Evolutionary conservation across 495 filamentous ascomycete genomes (phyloP), one percentile per base, ranked within the genome.

Genomic region (Aspergillus kassunensis): DNA sequence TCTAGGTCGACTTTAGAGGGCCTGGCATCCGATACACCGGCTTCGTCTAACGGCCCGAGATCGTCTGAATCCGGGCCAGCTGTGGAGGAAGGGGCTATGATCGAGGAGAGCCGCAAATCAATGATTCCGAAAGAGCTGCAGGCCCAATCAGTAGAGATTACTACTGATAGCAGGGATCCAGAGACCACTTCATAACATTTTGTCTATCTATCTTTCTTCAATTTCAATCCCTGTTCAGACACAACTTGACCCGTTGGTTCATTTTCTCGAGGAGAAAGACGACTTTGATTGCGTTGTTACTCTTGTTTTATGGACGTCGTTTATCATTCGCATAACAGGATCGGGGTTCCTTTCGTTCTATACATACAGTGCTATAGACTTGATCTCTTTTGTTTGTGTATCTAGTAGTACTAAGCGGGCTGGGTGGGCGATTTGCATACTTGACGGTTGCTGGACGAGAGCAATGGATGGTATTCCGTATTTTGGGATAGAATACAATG

Each of bases 91-190:
- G 34, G 24, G 5, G 35, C 55, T 8, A 57, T 45, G 12, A 7
- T 59, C 5, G 48, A 55, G 12, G 56, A 57, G 33, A 40, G 40
- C 36, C 35, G 29, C 18, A 45, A 54, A 11, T 57, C 51, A 19
- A 37, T 63, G 3, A 53, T 58, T 23, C 65, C 69, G 1, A 71
- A 74, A 46, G 71, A 74, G 53, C 51, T 72, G 6, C 68, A 74
- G 54, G 64, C 66, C 13, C 66, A 63, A 6, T 74, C 71, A 8
- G 65, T 71, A 18, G 71, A 74, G 47, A 68, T 74, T 20, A 62
- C 72, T 20, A 62, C 40, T 36, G 25, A 64, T 25, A 44, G 54
- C 6, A 41, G 56, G 13, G 56, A 69, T 44, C 24, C 63, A 0
- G 64, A 67, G 56, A 44, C 67, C 7, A 66, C 67, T 20, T 69